phyloP scores from a whole-genome alignment of 176 grass and related monocot species.

The Carex littledalei region DNA sequence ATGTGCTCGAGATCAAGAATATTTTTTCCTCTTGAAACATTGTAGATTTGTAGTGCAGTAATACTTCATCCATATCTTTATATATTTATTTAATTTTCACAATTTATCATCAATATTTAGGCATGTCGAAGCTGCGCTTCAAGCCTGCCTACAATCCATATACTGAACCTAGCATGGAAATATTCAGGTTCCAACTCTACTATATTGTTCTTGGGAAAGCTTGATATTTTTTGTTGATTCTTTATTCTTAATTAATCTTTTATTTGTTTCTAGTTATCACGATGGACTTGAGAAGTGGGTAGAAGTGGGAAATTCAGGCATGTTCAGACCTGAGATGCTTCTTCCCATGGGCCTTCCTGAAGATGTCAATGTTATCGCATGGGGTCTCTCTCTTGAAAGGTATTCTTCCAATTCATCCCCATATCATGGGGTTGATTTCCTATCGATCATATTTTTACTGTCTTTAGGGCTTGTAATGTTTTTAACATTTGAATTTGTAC shows the following conservation, averaged over 20 bases:
- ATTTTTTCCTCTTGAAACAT: neutral
- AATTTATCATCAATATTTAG: constrained; percentile 26
- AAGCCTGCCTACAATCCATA: constrained; percentile 98
- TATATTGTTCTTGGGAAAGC: neutral
- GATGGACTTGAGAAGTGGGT: constrained; percentile 94
- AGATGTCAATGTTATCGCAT: constrained; percentile 97
- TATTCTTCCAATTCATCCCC: constrained; percentile 28
- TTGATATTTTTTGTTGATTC: neutral
- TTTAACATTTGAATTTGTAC: constrained; percentile 8
- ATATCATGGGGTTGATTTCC: neutral
- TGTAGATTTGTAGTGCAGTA: neutral
- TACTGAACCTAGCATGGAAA: constrained; percentile 96
- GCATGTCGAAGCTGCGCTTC: constrained; percentile 86
- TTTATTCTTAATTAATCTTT: neutral
- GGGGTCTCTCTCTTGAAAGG: constrained; percentile 99
- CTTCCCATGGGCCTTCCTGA: constrained; percentile 91
- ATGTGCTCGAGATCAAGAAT: neutral
- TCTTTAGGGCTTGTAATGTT: neutral
- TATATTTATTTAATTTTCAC: neutral
- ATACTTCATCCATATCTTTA: neutral
- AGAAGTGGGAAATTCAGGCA: constrained; percentile 90
- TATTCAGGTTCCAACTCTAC: constrained; percentile 58
- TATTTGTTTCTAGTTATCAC: constrained; percentile 62
- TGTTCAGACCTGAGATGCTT: constrained; percentile 98
- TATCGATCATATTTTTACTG: neutral